Percentiles rank a stretch among this genome's conserved stretches.
Conservation (phyloP, 2,329 filamentous ascomycete species). For the Aspergillus sp. region DNA sequence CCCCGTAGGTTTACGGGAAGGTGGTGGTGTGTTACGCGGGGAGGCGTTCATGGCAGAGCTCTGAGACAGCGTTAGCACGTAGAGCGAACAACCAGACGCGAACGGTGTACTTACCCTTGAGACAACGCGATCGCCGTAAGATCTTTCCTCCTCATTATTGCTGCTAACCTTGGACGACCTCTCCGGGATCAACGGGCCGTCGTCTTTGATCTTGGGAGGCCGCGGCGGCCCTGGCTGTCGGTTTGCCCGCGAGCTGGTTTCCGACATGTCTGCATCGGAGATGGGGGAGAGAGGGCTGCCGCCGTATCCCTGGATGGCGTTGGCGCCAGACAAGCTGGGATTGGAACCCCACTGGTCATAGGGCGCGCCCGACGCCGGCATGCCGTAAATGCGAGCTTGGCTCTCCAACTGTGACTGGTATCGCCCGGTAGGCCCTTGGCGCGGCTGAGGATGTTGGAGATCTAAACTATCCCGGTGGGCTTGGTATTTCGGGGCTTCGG, state of each 20-base stretch:
- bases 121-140: conserved; percentile 42
- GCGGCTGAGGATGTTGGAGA: conserved; percentile 64
- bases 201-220: conserved; percentile 55
- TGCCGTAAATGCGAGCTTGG: conserved; percentile 55
- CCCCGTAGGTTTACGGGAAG: conserved; percentile 48
- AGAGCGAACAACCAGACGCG: neutral
- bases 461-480: conserved; percentile 64
- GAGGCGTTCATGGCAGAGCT: conserved; percentile 34
- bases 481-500: conserved; percentile 62
- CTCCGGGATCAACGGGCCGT: conserved; percentile 59
- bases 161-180: conserved; percentile 40
- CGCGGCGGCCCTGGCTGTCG: conserved; percentile 45
- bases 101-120: conserved; percentile 32
- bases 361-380: conserved; percentile 8
- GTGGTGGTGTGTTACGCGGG: conserved; percentile 31
- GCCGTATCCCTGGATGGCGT: conserved; percentile 35
- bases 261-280: conserved; percentile 48
- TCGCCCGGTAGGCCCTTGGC: conserved; percentile 60
- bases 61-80: conserved; percentile 15
- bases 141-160: conserved; percentile 34
- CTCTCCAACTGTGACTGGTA: conserved; percentile 62
- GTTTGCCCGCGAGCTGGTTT: conserved; percentile 34
- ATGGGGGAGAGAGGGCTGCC: conserved; percentile 45
- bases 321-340: conserved; percentile 37
- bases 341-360: conserved; percentile 49